These are phyloP conservation scores for Saturnispora diversa DNA, from an alignment of 805 yeast genomes.

Conservation along the genomic window DNA sequence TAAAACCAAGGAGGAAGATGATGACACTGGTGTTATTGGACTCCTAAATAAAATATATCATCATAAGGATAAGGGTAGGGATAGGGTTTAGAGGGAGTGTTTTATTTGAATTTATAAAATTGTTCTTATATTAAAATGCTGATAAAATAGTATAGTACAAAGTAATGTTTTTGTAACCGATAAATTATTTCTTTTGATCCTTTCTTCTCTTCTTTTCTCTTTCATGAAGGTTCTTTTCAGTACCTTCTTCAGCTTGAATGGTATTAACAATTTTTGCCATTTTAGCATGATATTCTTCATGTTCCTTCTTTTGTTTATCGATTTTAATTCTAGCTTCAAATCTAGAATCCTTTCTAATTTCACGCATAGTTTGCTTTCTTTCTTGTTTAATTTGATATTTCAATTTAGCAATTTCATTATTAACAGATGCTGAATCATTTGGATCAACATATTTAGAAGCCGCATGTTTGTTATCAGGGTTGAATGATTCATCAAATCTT, in stretches of 20 bases:
- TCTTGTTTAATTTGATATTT: slow-evolving; percentile 85
- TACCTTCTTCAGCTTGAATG: slow-evolving; percentile 90
- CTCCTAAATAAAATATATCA: slow-evolving; percentile 69
- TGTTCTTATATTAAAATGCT: no score
- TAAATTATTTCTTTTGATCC: slow-evolving; percentile 25
- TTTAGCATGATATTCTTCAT: slow-evolving; percentile 77
- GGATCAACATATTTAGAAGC: slow-evolving; percentile 15
- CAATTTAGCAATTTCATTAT: slow-evolving; percentile 79
- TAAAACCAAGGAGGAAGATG: slow-evolving; percentile 14
- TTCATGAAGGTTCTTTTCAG: slow-evolving; percentile 87
- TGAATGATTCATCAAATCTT: slow-evolving; percentile 89
- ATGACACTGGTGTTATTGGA: slow-evolving; percentile 33
- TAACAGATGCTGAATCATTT: slow-evolving; percentile 71
- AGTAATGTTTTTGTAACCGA: not conserved
- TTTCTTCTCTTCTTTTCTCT: slow-evolving; percentile 63
- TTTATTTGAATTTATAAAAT: no score
- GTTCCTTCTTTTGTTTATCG: slow-evolving; percentile 63
- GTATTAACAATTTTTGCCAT: slow-evolving; percentile 82
- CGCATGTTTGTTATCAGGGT: slow-evolving; percentile 80
- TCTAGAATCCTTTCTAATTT: slow-evolving; percentile 79
- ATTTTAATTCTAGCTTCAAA: slow-evolving; percentile 84
- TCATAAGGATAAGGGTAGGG: slow-evolving; percentile 2
- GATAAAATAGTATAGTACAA: no score
- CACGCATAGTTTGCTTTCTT: slow-evolving; percentile 78
- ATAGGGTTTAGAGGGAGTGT: no score